phyloP scores from a whole-genome alignment of 2,329 filamentous ascomycete genomes.

The Emmonsiellopsis sp. region DNA sequence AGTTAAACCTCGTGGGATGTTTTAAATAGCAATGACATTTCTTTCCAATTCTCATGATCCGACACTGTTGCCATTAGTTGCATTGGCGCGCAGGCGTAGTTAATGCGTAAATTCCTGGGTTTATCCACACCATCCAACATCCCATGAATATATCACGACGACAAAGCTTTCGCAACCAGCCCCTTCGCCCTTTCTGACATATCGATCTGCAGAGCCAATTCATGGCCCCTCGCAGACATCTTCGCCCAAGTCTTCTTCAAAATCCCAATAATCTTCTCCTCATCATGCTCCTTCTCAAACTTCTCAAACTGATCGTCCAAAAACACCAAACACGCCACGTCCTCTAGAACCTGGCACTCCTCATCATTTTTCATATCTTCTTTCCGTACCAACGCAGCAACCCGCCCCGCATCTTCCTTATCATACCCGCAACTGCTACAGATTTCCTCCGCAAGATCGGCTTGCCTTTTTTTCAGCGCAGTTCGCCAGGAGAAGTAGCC shows the following conservation, averaged over 20 bases:
- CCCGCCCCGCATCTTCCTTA: conserved; percentile 48
- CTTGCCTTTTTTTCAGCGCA: conserved; percentile 63
- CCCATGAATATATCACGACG: conserved; percentile 17
- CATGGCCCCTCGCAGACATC: conserved; percentile 56
- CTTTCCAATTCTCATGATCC: too few relatives aligned
- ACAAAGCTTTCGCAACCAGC: conserved; percentile 56
- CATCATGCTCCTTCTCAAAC: conserved; percentile 65
- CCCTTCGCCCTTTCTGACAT: conserved; percentile 54
- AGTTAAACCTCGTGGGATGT: too few relatives aligned
- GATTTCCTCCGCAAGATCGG: conserved; percentile 49
- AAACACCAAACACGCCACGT: conserved; percentile 80
- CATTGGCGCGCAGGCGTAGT: neutral
- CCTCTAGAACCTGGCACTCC: conserved; percentile 65
- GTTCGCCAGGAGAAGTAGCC: conserved; percentile 78
- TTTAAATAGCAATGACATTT: too few relatives aligned
- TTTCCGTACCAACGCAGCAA: conserved; percentile 68
- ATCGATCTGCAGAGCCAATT: conserved; percentile 57
- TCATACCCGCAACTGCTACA: conserved; percentile 44
- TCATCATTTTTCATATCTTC: conserved; percentile 51
- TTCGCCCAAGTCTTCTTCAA: conserved; percentile 67
- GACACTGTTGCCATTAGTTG: neutral
- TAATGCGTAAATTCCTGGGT: neutral
- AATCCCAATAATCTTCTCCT: conserved; percentile 67
- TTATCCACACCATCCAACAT: conserved; percentile 7
- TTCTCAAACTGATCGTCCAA: conserved; percentile 77